Base-by-base conservation (phyloP, 371 early-diverging fungal genomes). In the Gilbertella persicaria region DNA sequence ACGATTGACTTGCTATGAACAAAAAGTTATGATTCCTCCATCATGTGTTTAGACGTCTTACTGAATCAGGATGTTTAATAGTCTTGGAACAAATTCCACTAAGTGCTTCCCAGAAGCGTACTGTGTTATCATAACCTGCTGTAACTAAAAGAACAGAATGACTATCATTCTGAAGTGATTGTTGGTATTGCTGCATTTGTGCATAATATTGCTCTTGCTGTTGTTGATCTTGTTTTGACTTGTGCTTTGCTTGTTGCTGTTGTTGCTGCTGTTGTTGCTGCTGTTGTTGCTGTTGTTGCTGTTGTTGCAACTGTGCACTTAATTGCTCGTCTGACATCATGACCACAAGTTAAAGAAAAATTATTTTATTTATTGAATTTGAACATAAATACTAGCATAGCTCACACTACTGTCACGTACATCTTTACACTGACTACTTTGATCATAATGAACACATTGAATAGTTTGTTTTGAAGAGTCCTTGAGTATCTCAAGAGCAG, bases 41-140 rank as follows among this genome's bases (percentile, higher is more conserved):
- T 33, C 8, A 9, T 12, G 4, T 12, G 8, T 13, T 5, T 5
- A 3, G 13, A 33, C 33, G 2, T 9, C 68, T 58, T 78, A 85
- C 88, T 58, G 92, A 92, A 56, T 97, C 97, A 1, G 95, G 88
- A 73, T 94, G 93, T 55, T 93, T 94, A 62, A 97, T 94, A 4
- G 97, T 95, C 48, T 95, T 83, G 25, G 91, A 86, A 64, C 96
- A 96, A 35, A 93, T 91, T 39, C 97, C 97, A 58, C 89, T 91
- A 29, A 94, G 75, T 3, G 98, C 97, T 71, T 97, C 97, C 98
- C 98, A 97, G 68, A 97, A 94, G 21, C 96, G 89, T 70, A 97
- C 94, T 21, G 95, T 93, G 74, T 96, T 94, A 70, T 97, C 98
- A 64, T 96, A 97, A 0, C 95, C 95, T 8, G 95, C 95, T 13